Evolutionary conservation across 2,329 filamentous ascomycete genomes (phyloP), one percentile per base, ranked within the genome.

Genomic region (Fusarium sp.): DNA sequence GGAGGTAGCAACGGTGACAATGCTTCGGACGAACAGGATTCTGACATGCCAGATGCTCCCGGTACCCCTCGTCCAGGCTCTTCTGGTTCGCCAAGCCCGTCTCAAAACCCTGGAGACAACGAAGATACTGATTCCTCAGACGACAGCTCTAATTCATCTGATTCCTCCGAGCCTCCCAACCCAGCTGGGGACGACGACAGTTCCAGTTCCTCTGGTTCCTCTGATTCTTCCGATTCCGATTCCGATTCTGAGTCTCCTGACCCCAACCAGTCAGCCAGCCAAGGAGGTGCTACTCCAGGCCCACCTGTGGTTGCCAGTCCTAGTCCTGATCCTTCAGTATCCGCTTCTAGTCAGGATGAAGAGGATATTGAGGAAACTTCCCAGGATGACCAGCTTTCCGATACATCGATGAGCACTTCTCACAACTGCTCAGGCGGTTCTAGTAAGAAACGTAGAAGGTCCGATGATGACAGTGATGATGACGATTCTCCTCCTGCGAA

Each of bases 401-500:
- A 30, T 9, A 31, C 5, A 26, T 20, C 26, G 26, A 11, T 50
- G 3, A 33, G 57, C 16, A 44, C 15, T 28, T 44, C 33, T 4
- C 26, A 50, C n/a, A 33, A n/a, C 47, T 58, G 42, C 47, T 60
- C 58, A 8, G 46, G 15, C n/a, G 18, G 23, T 16, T 30, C 18
- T 16, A 6, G 40, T 11, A 20, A 30, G 9, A 69, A 60, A 33
- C 51, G 60, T 10, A 41, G 56, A 20, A 56, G 49, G 7, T 60
- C 56, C 13, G 12, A 20, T 45, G 54, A 57, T 34, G 50, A 47
- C n/a, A 55, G 56, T 33, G 56, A 47, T 34, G 56, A 59, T 30
- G 53, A 45, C 5, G 31, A 46, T 26, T 15, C 56, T 50, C 20
- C 53, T 5, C 16, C 33, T 28, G 38, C 18, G 28, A 70, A 70